Evolutionary conservation across 2,329 filamentous ascomycete species (phyloP).

Genomic region (Xylaria sp.): DNA sequence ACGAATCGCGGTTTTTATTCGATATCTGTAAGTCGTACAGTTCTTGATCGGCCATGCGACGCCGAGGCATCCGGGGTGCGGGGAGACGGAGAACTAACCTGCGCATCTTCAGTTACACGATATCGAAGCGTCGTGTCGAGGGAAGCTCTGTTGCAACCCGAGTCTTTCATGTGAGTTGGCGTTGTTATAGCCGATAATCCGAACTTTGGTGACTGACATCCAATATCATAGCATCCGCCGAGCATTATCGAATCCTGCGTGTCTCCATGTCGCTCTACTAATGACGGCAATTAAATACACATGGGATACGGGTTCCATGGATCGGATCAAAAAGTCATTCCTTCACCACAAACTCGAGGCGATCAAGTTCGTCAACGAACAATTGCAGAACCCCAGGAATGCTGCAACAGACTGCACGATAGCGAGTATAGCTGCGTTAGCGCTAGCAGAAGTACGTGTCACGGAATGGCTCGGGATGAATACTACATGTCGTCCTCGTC

Average conservation of each 20-base stretch:
- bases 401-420: slow-evolving; percentile 38
- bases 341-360: slow-evolving; percentile 42
- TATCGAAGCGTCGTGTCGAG: slow-evolving; percentile 40
- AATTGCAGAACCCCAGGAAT: slow-evolving; percentile 37
- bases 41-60: not conserved
- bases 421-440: slow-evolving; percentile 40
- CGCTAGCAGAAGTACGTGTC: slow-evolving; percentile 39
- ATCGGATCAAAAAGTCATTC: slow-evolving; percentile 40
- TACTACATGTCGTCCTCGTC: not conserved
- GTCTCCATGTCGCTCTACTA: slow-evolving; percentile 40
- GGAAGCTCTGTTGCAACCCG: slow-evolving; percentile 31
- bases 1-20: slow-evolving; percentile 40
- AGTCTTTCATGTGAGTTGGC: slow-evolving; percentile 35
- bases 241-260: slow-evolving; percentile 40
- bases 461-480: not conserved
- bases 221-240: slow-evolving; percentile 34
- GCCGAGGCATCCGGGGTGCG: not conserved
- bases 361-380: slow-evolving; percentile 43
- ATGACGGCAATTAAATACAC: slow-evolving; percentile 42
- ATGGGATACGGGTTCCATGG: slow-evolving; percentile 43
- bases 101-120: slow-evolving; percentile 33
- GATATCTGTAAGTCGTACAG: slow-evolving; percentile 37
- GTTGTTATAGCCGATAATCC: not conserved
- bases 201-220: slow-evolving; percentile 13
- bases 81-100: slow-evolving; percentile 20